Percentiles rank a stretch among this genome's conserved stretches.
phyloP scores from a whole-genome alignment of 345 rosid genomes.

The Punica granatum region DNA sequence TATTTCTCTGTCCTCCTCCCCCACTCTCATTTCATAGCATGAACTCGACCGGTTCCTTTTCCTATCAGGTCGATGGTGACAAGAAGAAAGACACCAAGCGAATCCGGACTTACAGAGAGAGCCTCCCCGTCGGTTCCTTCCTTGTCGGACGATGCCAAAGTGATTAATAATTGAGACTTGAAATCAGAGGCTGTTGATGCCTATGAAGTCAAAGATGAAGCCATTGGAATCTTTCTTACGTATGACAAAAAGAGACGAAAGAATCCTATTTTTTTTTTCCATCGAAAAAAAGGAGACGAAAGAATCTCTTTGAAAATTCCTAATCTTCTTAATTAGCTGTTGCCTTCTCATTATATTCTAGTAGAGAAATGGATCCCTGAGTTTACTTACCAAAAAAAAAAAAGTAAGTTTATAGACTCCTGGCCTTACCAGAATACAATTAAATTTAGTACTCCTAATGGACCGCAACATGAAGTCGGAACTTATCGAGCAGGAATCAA shows the following conservation, averaged over 20 bases:
- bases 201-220: conserved; percentile 2
- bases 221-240: not conserved
- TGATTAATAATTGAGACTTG: not conserved
- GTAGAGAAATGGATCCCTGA: no score
- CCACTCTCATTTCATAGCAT: not conserved
- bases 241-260: not conserved
- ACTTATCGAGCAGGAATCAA: no score
- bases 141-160: not conserved
- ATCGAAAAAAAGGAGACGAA: no score
- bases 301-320: no score
- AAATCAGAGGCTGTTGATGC: not conserved
- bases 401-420: no score
- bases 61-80: not conserved
- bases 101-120: not conserved
- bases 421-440: no score
- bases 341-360: conserved; percentile 1
- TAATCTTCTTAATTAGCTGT: not conserved
- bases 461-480: no score
- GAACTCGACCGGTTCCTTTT: not conserved
- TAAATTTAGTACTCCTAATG: no score
- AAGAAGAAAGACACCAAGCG: not conserved
- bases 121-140: not conserved
- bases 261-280: not conserved
- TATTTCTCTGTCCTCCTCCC: no score
- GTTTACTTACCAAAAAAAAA: no score